Evolutionary conservation across 495 filamentous ascomycete genomes (phyloP).

Genomic region (Annulohypoxylon maeteangense): DNA sequence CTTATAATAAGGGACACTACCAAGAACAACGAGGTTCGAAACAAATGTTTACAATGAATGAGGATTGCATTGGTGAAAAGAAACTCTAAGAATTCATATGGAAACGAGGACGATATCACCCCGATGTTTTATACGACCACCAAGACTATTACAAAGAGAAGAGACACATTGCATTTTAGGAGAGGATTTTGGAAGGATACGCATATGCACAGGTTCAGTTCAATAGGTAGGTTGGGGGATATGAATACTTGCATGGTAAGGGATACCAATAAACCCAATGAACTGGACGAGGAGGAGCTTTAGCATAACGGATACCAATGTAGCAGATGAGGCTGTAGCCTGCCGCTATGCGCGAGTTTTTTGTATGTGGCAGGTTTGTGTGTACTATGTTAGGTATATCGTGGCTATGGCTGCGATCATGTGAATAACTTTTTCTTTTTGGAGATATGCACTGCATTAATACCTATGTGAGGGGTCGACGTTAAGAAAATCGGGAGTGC

Average conservation of each 20-base stretch:
- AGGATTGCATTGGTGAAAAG: background rate
- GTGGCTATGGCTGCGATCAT: background rate
- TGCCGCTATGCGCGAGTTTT: background rate
- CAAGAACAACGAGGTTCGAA: background rate
- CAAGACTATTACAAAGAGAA: background rate
- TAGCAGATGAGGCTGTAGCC: background rate
- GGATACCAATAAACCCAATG: background rate
- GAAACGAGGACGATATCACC: background rate
- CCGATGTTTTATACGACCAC: background rate
- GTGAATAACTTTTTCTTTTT: no score
- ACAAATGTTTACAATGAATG: background rate
- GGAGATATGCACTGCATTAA: no score
- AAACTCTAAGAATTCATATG: background rate
- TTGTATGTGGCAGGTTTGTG: background rate
- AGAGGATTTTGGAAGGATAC: conserved; percentile 3
- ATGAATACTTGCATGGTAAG: background rate
- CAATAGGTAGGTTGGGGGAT: background rate
- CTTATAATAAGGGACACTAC: background rate
- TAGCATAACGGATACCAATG: conserved; percentile 4
- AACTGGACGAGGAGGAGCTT: background rate
- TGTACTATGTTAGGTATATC: background rate
- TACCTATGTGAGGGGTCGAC: no score
- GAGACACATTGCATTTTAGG: conserved; percentile 1
- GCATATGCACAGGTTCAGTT: background rate
- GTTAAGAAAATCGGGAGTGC: no score